These are phyloP conservation scores for Lactuca sativa DNA, from an alignment of 129 eudicot genomes.

Conservation along the genomic window DNA sequence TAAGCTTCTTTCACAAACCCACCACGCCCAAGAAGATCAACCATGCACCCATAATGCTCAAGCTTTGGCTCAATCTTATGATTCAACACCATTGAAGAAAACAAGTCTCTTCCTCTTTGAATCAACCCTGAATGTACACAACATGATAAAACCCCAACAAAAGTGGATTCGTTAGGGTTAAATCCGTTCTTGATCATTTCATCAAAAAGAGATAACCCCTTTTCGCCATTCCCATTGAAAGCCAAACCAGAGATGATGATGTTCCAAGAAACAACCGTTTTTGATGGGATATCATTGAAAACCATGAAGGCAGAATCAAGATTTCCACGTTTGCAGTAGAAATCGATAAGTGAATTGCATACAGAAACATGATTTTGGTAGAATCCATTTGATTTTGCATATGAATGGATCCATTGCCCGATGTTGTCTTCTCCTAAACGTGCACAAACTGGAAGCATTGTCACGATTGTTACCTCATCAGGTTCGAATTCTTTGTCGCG, in stretches of 20 bases:
- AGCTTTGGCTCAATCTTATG: conserved; percentile 53
- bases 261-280: conserved; percentile 77
- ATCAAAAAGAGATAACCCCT: conserved; percentile 65
- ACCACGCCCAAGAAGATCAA: conserved; percentile 80
- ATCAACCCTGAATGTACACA: conserved; percentile 77
- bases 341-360: conserved; percentile 72
- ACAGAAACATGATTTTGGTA: conserved; percentile 44
- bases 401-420: conserved; percentile 58
- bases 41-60: conserved; percentile 96
- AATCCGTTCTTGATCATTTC: conserved; percentile 56
- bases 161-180: conserved; percentile 68
- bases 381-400: conserved; percentile 53
- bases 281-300: conserved; percentile 57
- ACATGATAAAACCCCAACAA: conserved; percentile 68
- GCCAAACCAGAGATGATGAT: conserved; percentile 80
- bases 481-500: conserved; percentile 44
- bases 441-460: conserved; percentile 68
- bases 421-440: conserved; percentile 55
- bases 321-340: conserved; percentile 68
- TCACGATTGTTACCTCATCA: conserved; percentile 74
- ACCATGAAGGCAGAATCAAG: conserved; percentile 48
- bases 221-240: conserved; percentile 64
- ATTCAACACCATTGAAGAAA: conserved; percentile 45
- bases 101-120: conserved; percentile 61
- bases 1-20: conserved; percentile 73